Base-by-base conservation (phyloP, 352 stramenopile species). In the Saprolegnia parasitica region DNA sequence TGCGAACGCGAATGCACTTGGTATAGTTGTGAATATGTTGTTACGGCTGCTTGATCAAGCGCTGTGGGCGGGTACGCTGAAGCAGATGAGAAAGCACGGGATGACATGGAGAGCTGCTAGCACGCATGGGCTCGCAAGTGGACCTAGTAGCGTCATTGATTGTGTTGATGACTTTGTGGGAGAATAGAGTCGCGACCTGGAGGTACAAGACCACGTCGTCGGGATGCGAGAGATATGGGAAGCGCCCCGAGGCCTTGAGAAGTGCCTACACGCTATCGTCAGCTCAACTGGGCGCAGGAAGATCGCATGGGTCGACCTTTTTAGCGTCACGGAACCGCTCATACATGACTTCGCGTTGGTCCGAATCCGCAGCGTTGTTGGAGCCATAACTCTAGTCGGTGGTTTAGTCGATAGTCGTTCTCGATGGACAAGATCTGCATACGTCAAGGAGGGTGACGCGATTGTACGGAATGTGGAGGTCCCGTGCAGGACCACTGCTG, bases 121-220 rank as follows among this genome's bases (percentile, higher is more conserved):
- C 29, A 35, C 29, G 29, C 29, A 35, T 35, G 29, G 29, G 29
- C 29, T 35, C 29, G 29, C 13, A 60, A 24, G 52, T 60, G 52
- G 4, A 60, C 52, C 52, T 60, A 52, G 21, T 52, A 52, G 46
- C 18, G 18, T 52, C 21, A 21, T 52, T 52, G 24, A 29, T 29
- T 23, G 47, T 29, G 24, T 55, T 5, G 47, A 55, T 55, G 24
- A 29, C 47, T 55, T 55, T 55, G 47, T 13, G 35, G 3, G 52
- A 49, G 8, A 4, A 8, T 11, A 49, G 42, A 49, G 18, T n/a
- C 13, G 3, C 20, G 4, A 67, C 63, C 29, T 24, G 81, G n/a
- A 92, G 63, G 55, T 89, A 75, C 81, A 92, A 86, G 60, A 80
- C 81, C 23, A 90, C 84, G 42, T 92, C 79, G 47, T 90, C 82